A percentile compares a stretch with the other conserved stretches of the same genome.
These are phyloP conservation scores for Omphalea diandra DNA, from an alignment of 441 rosid genomes.

Conservation along the genomic window DNA sequence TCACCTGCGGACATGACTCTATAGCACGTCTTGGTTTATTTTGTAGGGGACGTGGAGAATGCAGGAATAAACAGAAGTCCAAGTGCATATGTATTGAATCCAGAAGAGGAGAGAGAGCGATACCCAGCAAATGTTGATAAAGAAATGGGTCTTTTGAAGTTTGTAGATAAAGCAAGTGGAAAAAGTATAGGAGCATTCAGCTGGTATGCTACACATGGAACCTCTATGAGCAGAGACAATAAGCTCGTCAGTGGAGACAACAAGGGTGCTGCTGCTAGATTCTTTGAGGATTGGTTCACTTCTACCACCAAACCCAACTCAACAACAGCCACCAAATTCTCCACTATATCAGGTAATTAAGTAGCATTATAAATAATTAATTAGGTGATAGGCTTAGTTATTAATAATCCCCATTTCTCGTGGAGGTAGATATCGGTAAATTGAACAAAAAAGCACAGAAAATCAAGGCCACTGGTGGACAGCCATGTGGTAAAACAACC, in stretches of 20 bases:
- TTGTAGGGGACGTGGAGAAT: conserved; percentile 43
- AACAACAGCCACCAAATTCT: not conserved
- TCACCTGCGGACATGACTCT: too few species aligned
- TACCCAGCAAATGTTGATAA: conserved; percentile 46
- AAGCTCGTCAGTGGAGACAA: conserved; percentile 61
- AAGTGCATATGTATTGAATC: conserved; percentile 52
- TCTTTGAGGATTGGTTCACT: conserved; percentile 54
- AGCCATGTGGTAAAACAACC: conserved; percentile 38
- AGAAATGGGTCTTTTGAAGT: conserved; percentile 53
- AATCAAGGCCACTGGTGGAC: conserved; percentile 50
- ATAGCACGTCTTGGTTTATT: not conserved
- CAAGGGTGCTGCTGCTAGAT: conserved; percentile 65
- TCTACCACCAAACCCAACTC: conserved; percentile 25
- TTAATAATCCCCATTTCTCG: too few species aligned
- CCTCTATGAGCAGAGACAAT: conserved; percentile 63
- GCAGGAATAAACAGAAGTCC: conserved; percentile 65
- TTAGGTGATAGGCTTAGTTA: too few species aligned
- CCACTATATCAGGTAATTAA: conserved; percentile 17
- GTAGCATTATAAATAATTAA: too few species aligned
- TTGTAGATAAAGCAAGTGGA: conserved; percentile 29
- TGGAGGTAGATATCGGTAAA: conserved; percentile 21
- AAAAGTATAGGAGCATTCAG: conserved; percentile 50
- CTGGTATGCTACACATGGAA: conserved; percentile 65
- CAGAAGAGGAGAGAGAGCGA: conserved; percentile 46
- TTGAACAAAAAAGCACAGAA: conserved; percentile 27